Percentiles rank a stretch among this genome's conserved stretches.
Conservation (phyloP, 108 stramenopile genomes). For the Chaetoceros muelleri region DNA sequence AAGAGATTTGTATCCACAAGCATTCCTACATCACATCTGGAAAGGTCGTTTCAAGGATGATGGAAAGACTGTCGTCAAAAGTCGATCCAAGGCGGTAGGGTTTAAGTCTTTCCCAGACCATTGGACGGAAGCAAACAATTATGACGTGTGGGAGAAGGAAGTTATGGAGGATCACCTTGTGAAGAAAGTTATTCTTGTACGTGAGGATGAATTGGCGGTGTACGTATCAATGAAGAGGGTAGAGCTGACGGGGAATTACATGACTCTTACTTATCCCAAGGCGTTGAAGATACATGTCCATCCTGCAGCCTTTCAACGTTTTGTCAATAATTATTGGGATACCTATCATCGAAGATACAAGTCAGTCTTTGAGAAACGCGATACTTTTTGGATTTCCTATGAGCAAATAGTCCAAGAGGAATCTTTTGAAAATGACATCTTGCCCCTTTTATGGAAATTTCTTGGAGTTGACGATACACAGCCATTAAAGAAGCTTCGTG, state of each 20-base stretch:
- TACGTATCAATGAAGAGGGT: conserved; percentile 21
- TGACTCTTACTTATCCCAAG: conserved; percentile 21
- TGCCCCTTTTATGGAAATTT: conserved; percentile 18
- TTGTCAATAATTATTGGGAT: conserved; percentile 20
- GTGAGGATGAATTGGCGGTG: conserved; percentile 21
- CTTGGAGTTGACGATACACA: conserved; percentile 12
- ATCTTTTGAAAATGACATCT: conserved; percentile 11
- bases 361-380: conserved; percentile 16
- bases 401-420: conserved; percentile 18
- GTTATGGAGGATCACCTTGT: conserved; percentile 25
- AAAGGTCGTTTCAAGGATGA: conserved; percentile 1
- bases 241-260: conserved; percentile 21
- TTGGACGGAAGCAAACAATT: conserved; percentile 12
- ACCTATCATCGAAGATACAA: conserved; percentile 23
- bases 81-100: conserved; percentile 29
- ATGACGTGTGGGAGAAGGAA: conserved; percentile 16
- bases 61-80: conserved; percentile 6
- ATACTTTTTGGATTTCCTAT: conserved; percentile 24
- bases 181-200: conserved; percentile 21
- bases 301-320: conserved; percentile 24
- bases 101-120: conserved; percentile 38
- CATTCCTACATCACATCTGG: conserved; percentile 18
- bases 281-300: conserved; percentile 19
- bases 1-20: conserved; percentile 15
- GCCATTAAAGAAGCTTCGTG: conserved; percentile 9